These are phyloP conservation scores for Echinosphaeria canescens DNA, from an alignment of 2,329 filamentous ascomycete genomes.

Conservation along the genomic window DNA sequence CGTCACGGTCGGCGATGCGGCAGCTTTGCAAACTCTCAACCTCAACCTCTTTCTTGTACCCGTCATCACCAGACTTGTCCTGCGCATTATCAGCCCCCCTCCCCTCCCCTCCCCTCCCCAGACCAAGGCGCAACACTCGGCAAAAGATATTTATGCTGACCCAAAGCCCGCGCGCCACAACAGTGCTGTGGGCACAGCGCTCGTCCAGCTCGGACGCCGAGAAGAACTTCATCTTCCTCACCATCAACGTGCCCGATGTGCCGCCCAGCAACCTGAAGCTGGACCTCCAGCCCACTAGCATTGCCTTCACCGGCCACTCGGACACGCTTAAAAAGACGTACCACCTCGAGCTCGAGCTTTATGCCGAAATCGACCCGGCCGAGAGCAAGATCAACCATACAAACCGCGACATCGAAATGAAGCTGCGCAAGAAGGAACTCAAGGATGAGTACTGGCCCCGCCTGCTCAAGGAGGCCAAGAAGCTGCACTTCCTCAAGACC, in stretches of 20 bases:
- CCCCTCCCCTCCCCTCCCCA: too few relatives aligned
- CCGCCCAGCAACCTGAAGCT: constrained; percentile 56
- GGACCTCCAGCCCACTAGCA: constrained; percentile 54
- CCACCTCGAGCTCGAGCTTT: constrained; percentile 72
- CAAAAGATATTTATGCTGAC: constrained; percentile 1
- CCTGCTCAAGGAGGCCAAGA: constrained; percentile 75
- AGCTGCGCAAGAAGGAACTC: constrained; percentile 92
- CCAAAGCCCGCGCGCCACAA: constrained; percentile 1
- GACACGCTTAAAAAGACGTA: constrained; percentile 73
- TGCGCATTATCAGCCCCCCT: too few relatives aligned
- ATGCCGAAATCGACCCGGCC: constrained; percentile 68
- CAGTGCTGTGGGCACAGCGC: constrained; percentile 97
- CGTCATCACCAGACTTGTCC: too few relatives aligned
- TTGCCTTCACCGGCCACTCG: constrained; percentile 69
- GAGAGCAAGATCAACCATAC: constrained; percentile 80
- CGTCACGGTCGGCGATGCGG: too few relatives aligned
- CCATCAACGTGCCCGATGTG: constrained; percentile 75
- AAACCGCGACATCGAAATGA: constrained; percentile 68
- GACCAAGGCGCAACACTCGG: constrained; percentile 1
- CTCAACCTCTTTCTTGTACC: too few relatives aligned
- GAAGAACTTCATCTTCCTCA: constrained; percentile 92
- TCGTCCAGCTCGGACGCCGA: constrained; percentile 57
- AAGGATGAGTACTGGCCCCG: constrained; percentile 92
- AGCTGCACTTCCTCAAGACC: constrained; percentile 91
- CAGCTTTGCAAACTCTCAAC: too few relatives aligned